These are phyloP conservation scores for Echinosophora koreensis DNA, from an alignment of 306 rosid species.

Conservation along the genomic window DNA sequence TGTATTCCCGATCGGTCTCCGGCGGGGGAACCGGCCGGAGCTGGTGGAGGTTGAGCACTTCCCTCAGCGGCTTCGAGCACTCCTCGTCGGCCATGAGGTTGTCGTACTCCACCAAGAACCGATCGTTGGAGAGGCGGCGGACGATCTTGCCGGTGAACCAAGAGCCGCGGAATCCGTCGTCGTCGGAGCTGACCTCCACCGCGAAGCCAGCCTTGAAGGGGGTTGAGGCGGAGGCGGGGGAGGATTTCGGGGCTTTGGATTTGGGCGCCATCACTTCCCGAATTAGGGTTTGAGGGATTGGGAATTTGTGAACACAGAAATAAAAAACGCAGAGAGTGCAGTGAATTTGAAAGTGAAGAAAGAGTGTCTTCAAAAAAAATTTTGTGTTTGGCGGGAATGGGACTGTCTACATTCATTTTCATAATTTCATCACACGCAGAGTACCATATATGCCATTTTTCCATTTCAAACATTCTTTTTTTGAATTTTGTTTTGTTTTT, in stretches of 20 bases:
- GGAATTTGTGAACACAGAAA: background rate
- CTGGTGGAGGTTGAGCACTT: conserved; percentile 43
- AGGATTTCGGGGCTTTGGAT: conserved; percentile 14
- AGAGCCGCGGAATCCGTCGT: conserved; percentile 71
- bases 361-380: too few relatives aligned
- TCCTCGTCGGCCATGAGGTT: conserved; percentile 47
- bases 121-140: conserved; percentile 42
- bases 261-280: background rate
- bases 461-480: too few relatives aligned
- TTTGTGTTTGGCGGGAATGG: too few relatives aligned
- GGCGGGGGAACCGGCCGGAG: conserved; percentile 61
- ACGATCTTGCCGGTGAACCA: conserved; percentile 55
- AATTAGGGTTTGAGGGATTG: conserved; percentile 20
- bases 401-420: too few relatives aligned
- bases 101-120: conserved; percentile 56
- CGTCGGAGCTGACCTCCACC: conserved; percentile 61
- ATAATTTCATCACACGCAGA: too few relatives aligned
- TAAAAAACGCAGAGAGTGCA: background rate
- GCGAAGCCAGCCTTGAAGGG: conserved; percentile 48
- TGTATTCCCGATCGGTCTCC: conserved; percentile 44
- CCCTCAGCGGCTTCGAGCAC: conserved; percentile 43
- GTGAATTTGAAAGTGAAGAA: background rate
- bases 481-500: too few relatives aligned
- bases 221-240: background rate
- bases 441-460: too few relatives aligned